phyloP scores from a whole-genome alignment of 2,329 filamentous ascomycete species.

The Microsporum ferrugineum region DNA sequence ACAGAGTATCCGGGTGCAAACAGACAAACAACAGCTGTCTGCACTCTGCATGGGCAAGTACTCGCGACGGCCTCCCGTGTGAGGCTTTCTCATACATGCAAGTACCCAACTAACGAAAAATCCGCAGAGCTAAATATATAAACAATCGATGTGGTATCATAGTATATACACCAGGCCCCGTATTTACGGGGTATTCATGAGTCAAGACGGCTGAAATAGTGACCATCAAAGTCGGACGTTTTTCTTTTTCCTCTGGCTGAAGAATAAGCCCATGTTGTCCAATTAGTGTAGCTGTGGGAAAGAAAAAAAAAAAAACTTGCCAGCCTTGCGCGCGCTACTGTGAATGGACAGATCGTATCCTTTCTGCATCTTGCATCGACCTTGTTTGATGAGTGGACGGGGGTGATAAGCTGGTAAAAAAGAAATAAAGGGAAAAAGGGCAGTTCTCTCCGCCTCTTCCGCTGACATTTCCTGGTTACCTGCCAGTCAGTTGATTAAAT shows the following conservation, averaged over 20 bases:
- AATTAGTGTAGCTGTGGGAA: background rate
- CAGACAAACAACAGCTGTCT: background rate
- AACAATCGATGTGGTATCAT: background rate
- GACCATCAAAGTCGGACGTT: background rate
- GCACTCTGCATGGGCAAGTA: background rate
- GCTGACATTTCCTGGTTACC: background rate
- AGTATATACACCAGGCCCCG: background rate
- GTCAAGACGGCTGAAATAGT: background rate
- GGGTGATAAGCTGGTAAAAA: background rate
- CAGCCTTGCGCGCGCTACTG: background rate
- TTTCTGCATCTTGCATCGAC: background rate
- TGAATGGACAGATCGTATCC: background rate
- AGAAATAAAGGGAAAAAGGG: background rate
- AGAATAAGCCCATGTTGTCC: background rate
- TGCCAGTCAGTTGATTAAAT: background rate
- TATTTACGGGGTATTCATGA: background rate
- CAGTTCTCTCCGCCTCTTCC: background rate
- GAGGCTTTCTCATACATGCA: background rate
- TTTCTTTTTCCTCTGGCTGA: background rate
- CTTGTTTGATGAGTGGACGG: background rate
- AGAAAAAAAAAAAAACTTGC: background rate
- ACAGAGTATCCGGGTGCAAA: background rate
- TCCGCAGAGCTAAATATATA: background rate
- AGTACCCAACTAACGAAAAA: background rate
- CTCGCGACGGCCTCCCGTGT: background rate